Conservation (phyloP, 768 basidiomycete species). For the Russula earlei region DNA sequence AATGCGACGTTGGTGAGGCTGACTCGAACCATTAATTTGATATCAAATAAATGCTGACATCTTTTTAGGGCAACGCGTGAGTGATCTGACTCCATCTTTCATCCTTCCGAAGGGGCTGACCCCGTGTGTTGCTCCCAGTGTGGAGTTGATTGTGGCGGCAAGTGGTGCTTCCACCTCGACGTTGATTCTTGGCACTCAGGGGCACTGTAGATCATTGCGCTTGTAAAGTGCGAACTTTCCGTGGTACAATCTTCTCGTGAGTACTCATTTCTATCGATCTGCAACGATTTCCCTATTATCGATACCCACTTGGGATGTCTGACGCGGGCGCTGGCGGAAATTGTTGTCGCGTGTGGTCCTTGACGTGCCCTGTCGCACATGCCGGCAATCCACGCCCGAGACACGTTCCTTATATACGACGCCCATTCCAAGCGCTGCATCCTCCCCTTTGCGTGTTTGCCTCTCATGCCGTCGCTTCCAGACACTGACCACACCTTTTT, state of each 20-base stretch:
- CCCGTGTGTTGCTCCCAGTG: slow-evolving; percentile 21
- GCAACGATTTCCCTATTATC: no score
- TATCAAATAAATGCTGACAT: background rate
- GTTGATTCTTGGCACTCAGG: slow-evolving; percentile 9
- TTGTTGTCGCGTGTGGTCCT: background rate
- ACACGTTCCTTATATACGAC: background rate
- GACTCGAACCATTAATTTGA: background rate
- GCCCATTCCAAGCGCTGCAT: background rate
- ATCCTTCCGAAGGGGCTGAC: background rate
- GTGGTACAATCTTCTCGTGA: slow-evolving; percentile 39
- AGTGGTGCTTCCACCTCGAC: slow-evolving; percentile 14
- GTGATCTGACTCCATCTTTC: background rate
- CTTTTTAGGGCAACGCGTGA: slow-evolving; percentile 25
- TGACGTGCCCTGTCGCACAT: no score
- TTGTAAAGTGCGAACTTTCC: slow-evolving; percentile 35
- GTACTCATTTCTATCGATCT: slow-evolving; percentile 9
- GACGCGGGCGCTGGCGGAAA: no score
- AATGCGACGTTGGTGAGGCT: slow-evolving; percentile 68
- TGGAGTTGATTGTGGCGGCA: slow-evolving; percentile 37
- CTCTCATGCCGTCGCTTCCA: background rate
- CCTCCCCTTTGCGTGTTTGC: background rate
- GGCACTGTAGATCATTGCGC: slow-evolving; percentile 34
- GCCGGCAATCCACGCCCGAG: background rate
- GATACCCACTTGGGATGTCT: background rate
- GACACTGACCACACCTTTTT: background rate